Evolutionary conservation across 73 alveolate species (phyloP), one percentile per base, ranked within the genome.

Genomic region (Paramecium bursaria): DNA sequence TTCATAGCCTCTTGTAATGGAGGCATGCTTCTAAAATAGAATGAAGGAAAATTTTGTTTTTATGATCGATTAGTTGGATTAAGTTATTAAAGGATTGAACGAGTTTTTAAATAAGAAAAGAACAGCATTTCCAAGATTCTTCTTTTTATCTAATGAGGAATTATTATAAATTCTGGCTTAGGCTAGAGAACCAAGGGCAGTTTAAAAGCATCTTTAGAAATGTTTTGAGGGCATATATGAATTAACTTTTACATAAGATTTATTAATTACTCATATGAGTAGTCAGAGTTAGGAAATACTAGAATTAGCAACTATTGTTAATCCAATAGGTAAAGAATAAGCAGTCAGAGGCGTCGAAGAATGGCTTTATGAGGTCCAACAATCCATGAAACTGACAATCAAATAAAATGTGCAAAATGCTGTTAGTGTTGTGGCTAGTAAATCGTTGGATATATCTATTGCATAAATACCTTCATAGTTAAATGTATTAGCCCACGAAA

Each of bases 71-170:
- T 26, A 75, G 27, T 88, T 97, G 67, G 99, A 97, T 31, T 90
- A 93, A 86, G 95, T 97, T 3, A 95, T 94, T 31, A 97, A 93
- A 88, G 86, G 92, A 50, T 86, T 97, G 23, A 98, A 97, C 82
- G 96, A 88, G 27, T 95, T 94, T 86, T 88, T 97, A 47, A 96
- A 95, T 73, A 87, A 82, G 46, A 96, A 95, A 93, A 89, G 99
- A 86, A 46, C 82, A 4, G 91, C 82, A 15, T 97, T 97, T 91
- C 98, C 98, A 46, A 79, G 98, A 35, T 94, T 94, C 91, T 94
- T 90, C 88, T 97, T 97, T 89, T 87, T 97, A 23, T 97, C 99
- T 31, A 95, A 97, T 86, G 99, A 97, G 67, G 99, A 97, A 75
- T 91, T 97, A 23, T 91, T 97, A 46, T 91, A 88, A 75, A 95